These are phyloP conservation scores for Maudiozyma turicensis DNA, from an alignment of 805 yeast genomes.

Conservation along the genomic window DNA sequence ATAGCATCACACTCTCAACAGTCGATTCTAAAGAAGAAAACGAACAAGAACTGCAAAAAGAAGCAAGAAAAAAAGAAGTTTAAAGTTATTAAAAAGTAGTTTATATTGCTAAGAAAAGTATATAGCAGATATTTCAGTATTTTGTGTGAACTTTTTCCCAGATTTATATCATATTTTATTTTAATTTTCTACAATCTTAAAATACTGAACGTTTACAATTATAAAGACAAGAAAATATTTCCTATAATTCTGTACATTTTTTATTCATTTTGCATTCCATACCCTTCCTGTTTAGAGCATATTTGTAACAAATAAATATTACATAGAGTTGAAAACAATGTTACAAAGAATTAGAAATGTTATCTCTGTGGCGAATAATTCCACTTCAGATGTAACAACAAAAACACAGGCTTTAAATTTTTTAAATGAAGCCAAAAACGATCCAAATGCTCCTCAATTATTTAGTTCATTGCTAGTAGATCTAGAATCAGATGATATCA, in stretches of 20 bases:
- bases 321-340: slow-evolving; percentile 5
- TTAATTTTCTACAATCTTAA: too few species aligned
- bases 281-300: not conserved
- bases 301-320: too few species aligned
- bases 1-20: not conserved
- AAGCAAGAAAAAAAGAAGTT: not conserved
- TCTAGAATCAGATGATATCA: slow-evolving; percentile 20
- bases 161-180: too few species aligned
- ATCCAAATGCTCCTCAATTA: slow-evolving; percentile 20
- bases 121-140: too few species aligned
- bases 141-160: too few species aligned
- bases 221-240: too few species aligned
- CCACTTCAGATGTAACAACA: slow-evolving; percentile 49
- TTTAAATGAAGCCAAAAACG: slow-evolving; percentile 21
- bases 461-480: slow-evolving; percentile 20
- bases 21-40: not conserved
- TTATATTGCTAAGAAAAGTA: too few species aligned
- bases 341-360: slow-evolving; percentile 71
- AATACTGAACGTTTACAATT: too few species aligned
- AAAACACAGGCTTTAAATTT: slow-evolving; percentile 44
- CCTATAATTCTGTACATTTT: not conserved
- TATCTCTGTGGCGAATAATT: slow-evolving; percentile 70
- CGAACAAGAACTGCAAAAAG: not conserved
- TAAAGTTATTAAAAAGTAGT: too few species aligned
- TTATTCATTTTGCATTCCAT: not conserved